These are phyloP conservation scores for Akanthomyces muscarius DNA, from an alignment of 2,329 filamentous ascomycete species.

Conservation along the genomic window DNA sequence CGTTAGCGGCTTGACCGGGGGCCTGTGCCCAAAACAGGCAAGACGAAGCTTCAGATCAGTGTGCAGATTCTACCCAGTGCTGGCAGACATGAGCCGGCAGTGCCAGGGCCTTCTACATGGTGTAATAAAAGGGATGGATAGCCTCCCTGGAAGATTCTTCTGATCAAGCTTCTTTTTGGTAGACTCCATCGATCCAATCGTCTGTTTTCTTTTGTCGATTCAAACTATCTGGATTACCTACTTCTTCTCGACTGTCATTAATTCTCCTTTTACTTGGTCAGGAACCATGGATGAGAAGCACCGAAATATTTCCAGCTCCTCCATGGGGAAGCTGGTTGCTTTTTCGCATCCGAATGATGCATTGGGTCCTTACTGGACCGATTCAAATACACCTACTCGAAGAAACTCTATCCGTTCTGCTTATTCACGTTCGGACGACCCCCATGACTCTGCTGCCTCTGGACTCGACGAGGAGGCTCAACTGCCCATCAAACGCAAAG, in stretches of 20 bases:
- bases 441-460: background rate
- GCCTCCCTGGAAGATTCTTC: background rate
- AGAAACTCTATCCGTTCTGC: constrained; percentile 6
- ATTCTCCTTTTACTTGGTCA: background rate
- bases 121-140: constrained; percentile 4
- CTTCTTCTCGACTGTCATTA: background rate
- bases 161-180: background rate
- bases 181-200: background rate
- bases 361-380: background rate
- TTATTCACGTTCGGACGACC: background rate
- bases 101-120: background rate
- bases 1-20: background rate
- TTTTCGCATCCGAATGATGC: background rate
- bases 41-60: constrained; percentile 2
- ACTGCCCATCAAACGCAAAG: background rate
- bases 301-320: constrained; percentile 1
- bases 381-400: constrained; percentile 13
- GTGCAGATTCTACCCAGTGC: background rate
- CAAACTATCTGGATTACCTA: background rate
- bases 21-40: constrained; percentile 1
- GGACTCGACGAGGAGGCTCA: constrained; percentile 9
- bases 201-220: background rate
- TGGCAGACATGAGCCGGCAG: background rate
- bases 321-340: background rate
- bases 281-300: constrained; percentile 11